A percentile compares a stretch with the other conserved stretches of the same genome.
Evolutionary conservation across 2,329 filamentous ascomycete species (phyloP).

Genomic region (Botrytis medusae): DNA sequence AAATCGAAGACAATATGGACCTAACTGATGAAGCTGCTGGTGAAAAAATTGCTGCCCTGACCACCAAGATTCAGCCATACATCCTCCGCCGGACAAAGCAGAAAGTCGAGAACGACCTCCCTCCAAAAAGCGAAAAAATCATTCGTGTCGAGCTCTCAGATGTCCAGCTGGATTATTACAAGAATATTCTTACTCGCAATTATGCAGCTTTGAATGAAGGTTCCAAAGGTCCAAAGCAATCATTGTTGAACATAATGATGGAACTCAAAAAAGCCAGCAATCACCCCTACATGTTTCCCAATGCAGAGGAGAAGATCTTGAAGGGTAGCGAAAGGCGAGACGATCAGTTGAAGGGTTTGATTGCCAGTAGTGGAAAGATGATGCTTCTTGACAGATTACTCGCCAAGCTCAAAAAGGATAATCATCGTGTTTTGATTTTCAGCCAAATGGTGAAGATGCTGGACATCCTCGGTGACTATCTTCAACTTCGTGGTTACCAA

Average conservation of each 20-base stretch:
- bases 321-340: constrained; percentile 79
- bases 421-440: constrained; percentile 95
- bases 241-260: constrained; percentile 98
- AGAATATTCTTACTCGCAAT: constrained; percentile 96
- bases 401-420: constrained; percentile 87
- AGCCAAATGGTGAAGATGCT: constrained; percentile 99
- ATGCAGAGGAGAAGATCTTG: constrained; percentile 86
- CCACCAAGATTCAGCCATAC: constrained; percentile 84
- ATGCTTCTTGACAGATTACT: constrained; percentile 97
- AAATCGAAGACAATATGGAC: constrained; percentile 90
- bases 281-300: constrained; percentile 96
- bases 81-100: constrained; percentile 96
- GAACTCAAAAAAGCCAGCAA: constrained; percentile 99
- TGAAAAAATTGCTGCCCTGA: constrained; percentile 81
- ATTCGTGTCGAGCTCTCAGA: constrained; percentile 97
- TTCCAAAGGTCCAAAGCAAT: constrained; percentile 87
- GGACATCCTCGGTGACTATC: constrained; percentile 91
- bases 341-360: constrained; percentile 86
- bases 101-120: constrained; percentile 93
- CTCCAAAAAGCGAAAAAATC: constrained; percentile 97
- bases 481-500: constrained; percentile 88
- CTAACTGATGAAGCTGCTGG: constrained; percentile 78
- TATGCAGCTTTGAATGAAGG: constrained; percentile 93
- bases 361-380: constrained; percentile 98
- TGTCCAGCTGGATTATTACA: constrained; percentile 96